Evolutionary conservation across 352 stramenopile species (phyloP).

Genomic region (Salisapilia sapeloensis): DNA sequence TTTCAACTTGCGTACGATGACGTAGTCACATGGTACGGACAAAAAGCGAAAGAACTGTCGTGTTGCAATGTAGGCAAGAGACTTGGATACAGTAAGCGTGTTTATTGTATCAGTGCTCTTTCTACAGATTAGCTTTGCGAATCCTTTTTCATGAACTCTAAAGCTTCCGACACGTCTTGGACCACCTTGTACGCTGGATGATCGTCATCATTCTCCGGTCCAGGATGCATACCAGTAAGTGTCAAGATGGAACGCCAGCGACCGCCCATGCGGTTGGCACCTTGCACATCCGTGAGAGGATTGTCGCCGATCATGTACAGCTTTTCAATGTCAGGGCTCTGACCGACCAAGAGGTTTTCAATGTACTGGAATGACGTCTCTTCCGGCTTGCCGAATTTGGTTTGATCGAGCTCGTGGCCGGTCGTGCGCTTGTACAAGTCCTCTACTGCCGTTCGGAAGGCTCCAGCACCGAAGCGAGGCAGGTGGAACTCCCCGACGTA

Average conservation of each 20-base stretch:
- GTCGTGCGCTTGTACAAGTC: slow-evolving; percentile 68
- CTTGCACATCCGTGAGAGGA: slow-evolving; percentile 64
- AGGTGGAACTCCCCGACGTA: slow-evolving; percentile 77
- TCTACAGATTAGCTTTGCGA: too few relatives aligned
- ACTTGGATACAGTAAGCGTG: too few relatives aligned
- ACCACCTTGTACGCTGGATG: slow-evolving; percentile 56
- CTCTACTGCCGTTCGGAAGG: slow-evolving; percentile 62
- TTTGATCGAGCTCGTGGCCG: slow-evolving; percentile 53
- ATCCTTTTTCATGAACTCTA: slow-evolving; percentile 65
- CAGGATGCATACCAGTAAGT: slow-evolving; percentile 65
- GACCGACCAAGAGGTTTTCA: slow-evolving; percentile 54
- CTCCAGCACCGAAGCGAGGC: slow-evolving; percentile 59
- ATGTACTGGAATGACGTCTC: slow-evolving; percentile 55
- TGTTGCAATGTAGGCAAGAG: too few relatives aligned
- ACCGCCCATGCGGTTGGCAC: slow-evolving; percentile 47
- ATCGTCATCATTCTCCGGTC: slow-evolving; percentile 40
- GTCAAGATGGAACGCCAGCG: slow-evolving; percentile 77
- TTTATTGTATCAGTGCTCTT: too few relatives aligned
- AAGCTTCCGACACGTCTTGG: slow-evolving; percentile 40
- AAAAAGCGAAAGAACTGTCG: too few relatives aligned
- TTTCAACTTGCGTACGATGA: too few relatives aligned
- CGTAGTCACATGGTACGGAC: too few relatives aligned
- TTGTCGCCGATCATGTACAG: slow-evolving; percentile 84
- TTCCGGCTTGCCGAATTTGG: slow-evolving; percentile 66
- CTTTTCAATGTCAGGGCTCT: slow-evolving; percentile 38